Evolutionary conservation across 805 yeast species (phyloP), one percentile per base, ranked within the genome.

Genomic region (Phaffomyces opuntiae): DNA sequence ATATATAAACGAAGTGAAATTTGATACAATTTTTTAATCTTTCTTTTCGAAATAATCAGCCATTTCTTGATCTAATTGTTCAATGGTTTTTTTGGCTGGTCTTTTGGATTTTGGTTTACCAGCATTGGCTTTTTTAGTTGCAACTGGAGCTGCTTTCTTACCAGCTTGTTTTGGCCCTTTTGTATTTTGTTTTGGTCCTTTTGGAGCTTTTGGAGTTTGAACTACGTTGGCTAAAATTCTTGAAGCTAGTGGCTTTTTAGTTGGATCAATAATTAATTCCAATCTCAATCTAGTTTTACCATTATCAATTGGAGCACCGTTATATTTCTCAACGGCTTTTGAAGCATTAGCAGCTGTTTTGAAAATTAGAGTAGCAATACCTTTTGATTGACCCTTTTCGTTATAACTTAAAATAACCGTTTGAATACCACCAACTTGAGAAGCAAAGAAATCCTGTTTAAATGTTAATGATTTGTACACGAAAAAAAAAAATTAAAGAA

Each of bases 31-130:
- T 38, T 21, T 17, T 49, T 59, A 61, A 44, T 67, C 67, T 52
- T 69, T 68, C 53, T 68, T 72, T 51, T 80, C 81, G 58, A 91
- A 90, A 72, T 91, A 91, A 64, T 90, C 98, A 52, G 89, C 85
- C 99, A 93, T 91, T 72, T 91, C 98, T 64, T 90, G 96, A 69
- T 93, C 99, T 63, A 91, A 80, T 69, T 93, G 91, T 66, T 87
- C 98, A 53, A 86, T 74, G 44, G 96, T 81, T 77, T 89, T 89
- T 69, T 76, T 74, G 49, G 72, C 74, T 49, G 75, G 72, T 54
- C 63, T 67, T 53, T 62, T 68, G 55, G 58, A 55, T 55, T 58
- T 68, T 49, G 54, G 56, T 46, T 56, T 49, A 14, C 35, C 42
- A 35, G 47, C 49, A 9, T 36, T 37, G 32, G 33, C 47, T 45